A percentile compares a stretch with the other conserved stretches of the same genome.
These are phyloP conservation scores for Penicillium sp. DNA, from an alignment of 2,329 filamentous ascomycete genomes.

Conservation along the genomic window DNA sequence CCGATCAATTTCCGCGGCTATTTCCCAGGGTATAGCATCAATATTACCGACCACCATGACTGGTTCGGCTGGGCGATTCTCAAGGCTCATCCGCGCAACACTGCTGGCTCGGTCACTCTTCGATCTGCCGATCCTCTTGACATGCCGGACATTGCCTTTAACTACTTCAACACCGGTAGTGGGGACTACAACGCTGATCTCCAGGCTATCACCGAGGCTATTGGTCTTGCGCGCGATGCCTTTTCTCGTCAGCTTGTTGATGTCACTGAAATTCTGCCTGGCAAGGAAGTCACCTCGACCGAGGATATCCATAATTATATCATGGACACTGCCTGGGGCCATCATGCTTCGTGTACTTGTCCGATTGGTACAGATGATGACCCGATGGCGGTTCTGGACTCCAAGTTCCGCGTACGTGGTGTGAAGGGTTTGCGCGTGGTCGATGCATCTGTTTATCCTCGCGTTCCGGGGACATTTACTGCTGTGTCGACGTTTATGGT, in stretches of 20 bases:
- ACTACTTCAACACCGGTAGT: constrained; percentile 47
- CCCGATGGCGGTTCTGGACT: constrained; percentile 1
- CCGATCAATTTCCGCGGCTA: constrained; percentile 53
- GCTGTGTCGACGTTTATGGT: too few species aligned
- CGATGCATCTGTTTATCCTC: constrained; percentile 1
- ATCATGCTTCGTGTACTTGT: constrained; percentile 3
- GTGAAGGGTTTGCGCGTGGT: constrained; percentile 2
- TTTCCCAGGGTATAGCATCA: constrained; percentile 39
- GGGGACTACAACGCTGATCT: neutral
- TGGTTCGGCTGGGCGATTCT: constrained; percentile 46
- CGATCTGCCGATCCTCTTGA: constrained; percentile 57
- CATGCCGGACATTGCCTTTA: constrained; percentile 56
- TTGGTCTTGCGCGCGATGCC: constrained; percentile 1
- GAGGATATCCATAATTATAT: constrained; percentile 1
- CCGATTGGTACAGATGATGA: constrained; percentile 1
- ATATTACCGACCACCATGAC: constrained; percentile 35
- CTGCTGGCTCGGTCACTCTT: constrained; percentile 56
- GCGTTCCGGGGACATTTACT: too few species aligned
- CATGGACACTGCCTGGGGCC: constrained; percentile 3
- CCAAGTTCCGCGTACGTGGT: constrained; percentile 1
- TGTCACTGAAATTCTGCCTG: neutral
- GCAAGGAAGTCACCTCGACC: neutral
- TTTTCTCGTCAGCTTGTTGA: neutral
- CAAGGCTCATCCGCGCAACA: constrained; percentile 59
- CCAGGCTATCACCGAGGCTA: constrained; percentile 1